Evolutionary conservation across 73 alveolate species (phyloP).

Genomic region (Tetrahymena borealis): DNA sequence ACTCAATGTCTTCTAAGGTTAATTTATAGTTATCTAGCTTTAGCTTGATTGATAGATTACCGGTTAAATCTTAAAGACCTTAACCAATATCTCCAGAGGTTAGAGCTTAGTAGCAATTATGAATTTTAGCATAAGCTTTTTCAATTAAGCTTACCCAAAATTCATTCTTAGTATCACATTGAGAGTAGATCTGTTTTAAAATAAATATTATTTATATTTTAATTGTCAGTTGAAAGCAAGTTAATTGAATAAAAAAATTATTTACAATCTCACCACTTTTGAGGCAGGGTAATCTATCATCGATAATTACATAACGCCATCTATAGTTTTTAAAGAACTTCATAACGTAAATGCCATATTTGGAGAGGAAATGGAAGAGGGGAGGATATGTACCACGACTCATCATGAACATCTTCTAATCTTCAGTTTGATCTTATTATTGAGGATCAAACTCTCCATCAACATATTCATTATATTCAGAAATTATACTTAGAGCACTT

Average conservation of each 20-base stretch:
- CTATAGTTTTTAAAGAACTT: slow-evolving; percentile 58
- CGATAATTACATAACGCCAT: slow-evolving; percentile 60
- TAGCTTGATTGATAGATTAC: slow-evolving; percentile 1
- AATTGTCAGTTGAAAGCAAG: slow-evolving; percentile 19
- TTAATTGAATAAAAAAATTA: neutral
- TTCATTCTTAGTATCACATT: slow-evolving; percentile 60
- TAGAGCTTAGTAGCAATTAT: slow-evolving; percentile 57
- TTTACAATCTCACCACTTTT: slow-evolving; percentile 3
- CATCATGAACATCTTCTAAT: neutral
- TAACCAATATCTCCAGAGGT: slow-evolving; percentile 64
- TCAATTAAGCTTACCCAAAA: slow-evolving; percentile 79
- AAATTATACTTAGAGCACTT: slow-evolving; percentile 39
- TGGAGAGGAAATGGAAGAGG: slow-evolving; percentile 8
- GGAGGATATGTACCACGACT: slow-evolving; percentile 22
- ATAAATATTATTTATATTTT: neutral
- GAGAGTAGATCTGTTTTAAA: slow-evolving; percentile 47
- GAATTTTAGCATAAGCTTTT: slow-evolving; percentile 82
- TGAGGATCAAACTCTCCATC: slow-evolving; percentile 13
- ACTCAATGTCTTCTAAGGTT: neutral
- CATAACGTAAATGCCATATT: slow-evolving; percentile 66
- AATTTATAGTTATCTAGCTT: neutral
- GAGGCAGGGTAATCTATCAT: slow-evolving; percentile 61
- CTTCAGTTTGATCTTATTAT: neutral
- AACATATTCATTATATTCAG: slow-evolving; percentile 25
- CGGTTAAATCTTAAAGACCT: slow-evolving; percentile 68